phyloP scores from a whole-genome alignment of 139 green algal genomes.

The Mychonastes homosphaera region DNA sequence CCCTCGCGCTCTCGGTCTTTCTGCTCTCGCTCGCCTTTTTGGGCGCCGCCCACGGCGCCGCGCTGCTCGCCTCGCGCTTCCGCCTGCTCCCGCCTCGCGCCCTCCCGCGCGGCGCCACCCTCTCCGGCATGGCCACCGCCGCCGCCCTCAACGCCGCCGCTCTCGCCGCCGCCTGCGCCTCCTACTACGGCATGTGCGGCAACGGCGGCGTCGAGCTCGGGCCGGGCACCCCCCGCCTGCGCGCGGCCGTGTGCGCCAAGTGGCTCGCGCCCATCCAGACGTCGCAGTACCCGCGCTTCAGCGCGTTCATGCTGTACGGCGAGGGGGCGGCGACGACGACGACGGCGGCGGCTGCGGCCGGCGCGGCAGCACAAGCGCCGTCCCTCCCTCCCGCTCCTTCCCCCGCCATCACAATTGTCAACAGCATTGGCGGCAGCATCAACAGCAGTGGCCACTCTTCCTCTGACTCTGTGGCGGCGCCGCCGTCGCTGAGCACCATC shows the following conservation, averaged over 20 bases:
- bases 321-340: not conserved
- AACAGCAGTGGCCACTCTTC: not conserved
- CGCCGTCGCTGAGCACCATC: slow-evolving; percentile 5
- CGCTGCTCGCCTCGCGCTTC: slow-evolving; percentile 23
- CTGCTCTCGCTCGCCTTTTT: not conserved
- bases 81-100: slow-evolving; percentile 20
- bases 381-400: not conserved
- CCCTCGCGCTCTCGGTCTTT: slow-evolving; percentile 40
- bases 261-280: slow-evolving; percentile 61
- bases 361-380: not conserved
- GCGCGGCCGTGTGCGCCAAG: slow-evolving; percentile 43
- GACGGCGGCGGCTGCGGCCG: not conserved
- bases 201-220: slow-evolving; percentile 24
- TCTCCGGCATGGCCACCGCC: slow-evolving; percentile 25
- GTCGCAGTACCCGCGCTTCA: slow-evolving; percentile 50
- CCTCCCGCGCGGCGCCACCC: slow-evolving; percentile 5
- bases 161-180: slow-evolving; percentile 54
- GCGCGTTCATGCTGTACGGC: slow-evolving; percentile 64
- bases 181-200: slow-evolving; percentile 70
- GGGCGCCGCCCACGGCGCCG: not conserved
- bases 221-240: not conserved
- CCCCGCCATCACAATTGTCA: not conserved
- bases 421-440: not conserved
- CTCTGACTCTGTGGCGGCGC: not conserved
- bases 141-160: slow-evolving; percentile 58